Evolutionary conservation across 495 filamentous ascomycete genomes (phyloP).

Genomic region (Penicillium pancosmium): DNA sequence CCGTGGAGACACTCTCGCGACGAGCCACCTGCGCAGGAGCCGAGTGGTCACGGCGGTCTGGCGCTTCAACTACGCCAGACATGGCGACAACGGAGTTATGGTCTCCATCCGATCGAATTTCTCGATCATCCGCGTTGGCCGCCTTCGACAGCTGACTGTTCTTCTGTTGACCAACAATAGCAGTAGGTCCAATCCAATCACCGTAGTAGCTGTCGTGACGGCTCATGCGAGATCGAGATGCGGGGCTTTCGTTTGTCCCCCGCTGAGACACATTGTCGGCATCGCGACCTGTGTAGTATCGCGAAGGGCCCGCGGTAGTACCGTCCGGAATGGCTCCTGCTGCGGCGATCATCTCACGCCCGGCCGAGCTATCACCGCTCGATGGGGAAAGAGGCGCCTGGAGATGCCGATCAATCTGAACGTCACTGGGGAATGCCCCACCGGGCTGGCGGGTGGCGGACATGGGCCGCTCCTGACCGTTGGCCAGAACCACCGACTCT

Average conservation of each 20-base stretch:
- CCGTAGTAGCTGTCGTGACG: slow-evolving; percentile 49
- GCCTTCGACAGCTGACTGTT: slow-evolving; percentile 22
- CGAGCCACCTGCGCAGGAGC: slow-evolving; percentile 31
- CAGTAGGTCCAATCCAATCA: slow-evolving; percentile 44
- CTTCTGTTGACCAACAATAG: slow-evolving; percentile 28
- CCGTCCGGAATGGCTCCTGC: slow-evolving; percentile 56
- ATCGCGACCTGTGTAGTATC: slow-evolving; percentile 19
- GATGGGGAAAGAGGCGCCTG: slow-evolving; percentile 74
- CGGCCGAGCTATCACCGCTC: slow-evolving; percentile 71
- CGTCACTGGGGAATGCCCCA: slow-evolving; percentile 87
- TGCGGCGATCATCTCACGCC: slow-evolving; percentile 61
- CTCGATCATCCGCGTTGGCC: slow-evolving; percentile 21
- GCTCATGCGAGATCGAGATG: slow-evolving; percentile 16
- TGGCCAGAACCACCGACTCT: slow-evolving; percentile 47
- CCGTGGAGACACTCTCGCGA: slow-evolving; percentile 43
- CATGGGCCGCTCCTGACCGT: slow-evolving; percentile 45
- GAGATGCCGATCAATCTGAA: slow-evolving; percentile 78
- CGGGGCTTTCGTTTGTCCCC: slow-evolving; percentile 12
- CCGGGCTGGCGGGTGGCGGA: slow-evolving; percentile 69
- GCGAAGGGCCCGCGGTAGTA: slow-evolving; percentile 18
- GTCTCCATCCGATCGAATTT: slow-evolving; percentile 27
- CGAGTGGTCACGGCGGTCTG: slow-evolving; percentile 33
- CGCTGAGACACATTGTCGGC: slow-evolving; percentile 17
- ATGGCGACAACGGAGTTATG: slow-evolving; percentile 25
- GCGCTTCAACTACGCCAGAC: slow-evolving; percentile 24